Conservation (phyloP, 148 eudicot genomes). For the Rhododendron kiyosumense region DNA sequence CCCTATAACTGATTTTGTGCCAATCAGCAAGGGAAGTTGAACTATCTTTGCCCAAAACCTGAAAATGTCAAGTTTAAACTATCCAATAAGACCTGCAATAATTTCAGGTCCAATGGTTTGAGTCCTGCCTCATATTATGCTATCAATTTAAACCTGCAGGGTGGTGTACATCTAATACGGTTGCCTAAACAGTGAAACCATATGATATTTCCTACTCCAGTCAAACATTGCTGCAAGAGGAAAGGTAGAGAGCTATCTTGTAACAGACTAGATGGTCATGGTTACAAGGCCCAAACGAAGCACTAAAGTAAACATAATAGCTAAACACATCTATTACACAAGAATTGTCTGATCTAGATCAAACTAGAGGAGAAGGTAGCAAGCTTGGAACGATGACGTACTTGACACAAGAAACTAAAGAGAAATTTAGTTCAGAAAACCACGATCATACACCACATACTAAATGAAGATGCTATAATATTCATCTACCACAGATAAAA, state of each 20-base stretch:
- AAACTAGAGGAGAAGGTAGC: conserved; percentile 9
- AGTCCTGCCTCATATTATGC: neutral
- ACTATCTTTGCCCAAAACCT: neutral
- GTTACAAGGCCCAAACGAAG: conserved; percentile 1
- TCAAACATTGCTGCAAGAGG: no score
- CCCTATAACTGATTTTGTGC: neutral
- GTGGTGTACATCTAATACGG: no score
- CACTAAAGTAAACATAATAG: neutral
- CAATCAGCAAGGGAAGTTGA: neutral
- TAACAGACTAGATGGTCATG: neutral
- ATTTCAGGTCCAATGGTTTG: neutral
- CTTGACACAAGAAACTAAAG: conserved; percentile 7
- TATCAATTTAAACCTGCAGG: no score
- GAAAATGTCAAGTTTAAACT: neutral
- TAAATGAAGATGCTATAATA: neutral
- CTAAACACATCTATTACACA: conserved; percentile 6
- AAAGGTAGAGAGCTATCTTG: neutral
- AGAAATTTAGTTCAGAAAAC: conserved; percentile 5
- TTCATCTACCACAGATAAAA: conserved; percentile 6
- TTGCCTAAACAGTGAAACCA: no score
- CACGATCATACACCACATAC: conserved; percentile 8
- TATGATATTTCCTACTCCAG: neutral
- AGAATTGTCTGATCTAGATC: conserved; percentile 1
- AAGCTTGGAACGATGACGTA: neutral
- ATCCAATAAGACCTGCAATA: neutral